Conservation (phyloP, 1,139 yeast genomes). For the Blastobotrys elegans region DNA sequence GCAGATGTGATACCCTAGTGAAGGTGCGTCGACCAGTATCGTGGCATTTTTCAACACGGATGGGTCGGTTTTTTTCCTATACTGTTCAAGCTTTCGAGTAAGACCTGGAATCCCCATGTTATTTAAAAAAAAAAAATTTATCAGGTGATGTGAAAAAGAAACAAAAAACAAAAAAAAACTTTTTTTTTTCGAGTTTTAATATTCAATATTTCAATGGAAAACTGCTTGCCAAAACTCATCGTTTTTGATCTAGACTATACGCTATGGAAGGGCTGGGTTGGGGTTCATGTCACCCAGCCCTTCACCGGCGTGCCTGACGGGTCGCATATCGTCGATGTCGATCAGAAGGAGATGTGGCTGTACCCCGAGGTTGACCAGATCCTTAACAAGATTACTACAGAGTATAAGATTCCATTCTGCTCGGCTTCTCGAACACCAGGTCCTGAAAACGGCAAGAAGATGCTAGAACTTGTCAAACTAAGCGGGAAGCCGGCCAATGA, state of each 20-base stretch:
- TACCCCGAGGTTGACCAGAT: constrained; percentile 59
- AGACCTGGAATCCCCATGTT: constrained; percentile 15
- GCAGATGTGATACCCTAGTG: constrained; percentile 15
- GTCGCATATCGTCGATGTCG: constrained; percentile 40
- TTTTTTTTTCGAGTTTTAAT: no score
- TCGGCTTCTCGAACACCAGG: constrained; percentile 67
- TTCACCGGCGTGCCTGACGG: constrained; percentile 23
- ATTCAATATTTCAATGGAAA: no score
- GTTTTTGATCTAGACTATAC: constrained; percentile 77
- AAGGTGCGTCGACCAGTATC: constrained; percentile 17
- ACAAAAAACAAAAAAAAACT: neutral
- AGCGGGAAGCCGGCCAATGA: constrained; percentile 44
- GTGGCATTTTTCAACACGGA: constrained; percentile 3
- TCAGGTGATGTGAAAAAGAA: neutral
- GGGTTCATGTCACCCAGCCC: constrained; percentile 64
- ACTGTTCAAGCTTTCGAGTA: constrained; percentile 5
- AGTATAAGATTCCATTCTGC: constrained; percentile 44
- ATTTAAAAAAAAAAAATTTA: neutral
- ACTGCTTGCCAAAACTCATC: constrained; percentile 36
- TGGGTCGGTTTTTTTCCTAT: neutral
- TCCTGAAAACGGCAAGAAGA: constrained; percentile 53
- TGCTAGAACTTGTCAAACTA: constrained; percentile 47
- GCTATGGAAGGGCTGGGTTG: constrained; percentile 66
- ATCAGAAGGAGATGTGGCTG: constrained; percentile 47
- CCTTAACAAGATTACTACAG: constrained; percentile 36